A percentile compares a stretch with the other conserved stretches of the same genome.
These are phyloP conservation scores for Crithidia mellificae DNA, from an alignment of 208 protist species.

Conservation along the genomic window DNA sequence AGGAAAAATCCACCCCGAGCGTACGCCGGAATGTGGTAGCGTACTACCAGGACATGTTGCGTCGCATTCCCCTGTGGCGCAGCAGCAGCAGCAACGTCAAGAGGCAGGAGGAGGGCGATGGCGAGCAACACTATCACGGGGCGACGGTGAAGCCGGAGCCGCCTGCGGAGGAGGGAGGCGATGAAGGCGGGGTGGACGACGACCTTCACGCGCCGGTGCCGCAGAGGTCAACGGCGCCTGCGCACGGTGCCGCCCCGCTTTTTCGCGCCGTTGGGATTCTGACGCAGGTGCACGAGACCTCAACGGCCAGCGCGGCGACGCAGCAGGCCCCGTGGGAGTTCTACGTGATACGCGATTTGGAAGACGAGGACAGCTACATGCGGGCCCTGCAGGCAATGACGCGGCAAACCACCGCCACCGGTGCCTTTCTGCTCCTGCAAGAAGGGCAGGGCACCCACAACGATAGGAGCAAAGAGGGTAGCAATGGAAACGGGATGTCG, in stretches of 20 bases:
- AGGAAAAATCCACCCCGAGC: slow-evolving; percentile 37
- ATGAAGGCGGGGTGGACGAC: not conserved
- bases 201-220: not conserved
- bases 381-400: slow-evolving; percentile 54
- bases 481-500: too few species aligned
- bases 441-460: not conserved
- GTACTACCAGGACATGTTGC: slow-evolving; percentile 80
- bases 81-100: slow-evolving; percentile 9
- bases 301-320: slow-evolving; percentile 30
- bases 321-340: slow-evolving; percentile 82
- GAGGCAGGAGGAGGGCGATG: slow-evolving; percentile 9
- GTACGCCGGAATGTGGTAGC: slow-evolving; percentile 34
- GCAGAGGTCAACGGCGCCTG: not conserved
- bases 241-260: not conserved
- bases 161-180: slow-evolving; percentile 10
- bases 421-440: slow-evolving; percentile 18
- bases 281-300: slow-evolving; percentile 63
- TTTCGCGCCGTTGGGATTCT: slow-evolving; percentile 76
- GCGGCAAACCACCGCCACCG: slow-evolving; percentile 19
- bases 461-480: not conserved
- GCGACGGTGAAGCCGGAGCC: slow-evolving; percentile 25
- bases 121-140: not conserved
- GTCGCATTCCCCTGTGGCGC: slow-evolving; percentile 52
- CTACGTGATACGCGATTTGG: slow-evolving; percentile 62
- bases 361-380: slow-evolving; percentile 63